Conservation (phyloP, 768 basidiomycete species). For the Auricularia heimuer region DNA sequence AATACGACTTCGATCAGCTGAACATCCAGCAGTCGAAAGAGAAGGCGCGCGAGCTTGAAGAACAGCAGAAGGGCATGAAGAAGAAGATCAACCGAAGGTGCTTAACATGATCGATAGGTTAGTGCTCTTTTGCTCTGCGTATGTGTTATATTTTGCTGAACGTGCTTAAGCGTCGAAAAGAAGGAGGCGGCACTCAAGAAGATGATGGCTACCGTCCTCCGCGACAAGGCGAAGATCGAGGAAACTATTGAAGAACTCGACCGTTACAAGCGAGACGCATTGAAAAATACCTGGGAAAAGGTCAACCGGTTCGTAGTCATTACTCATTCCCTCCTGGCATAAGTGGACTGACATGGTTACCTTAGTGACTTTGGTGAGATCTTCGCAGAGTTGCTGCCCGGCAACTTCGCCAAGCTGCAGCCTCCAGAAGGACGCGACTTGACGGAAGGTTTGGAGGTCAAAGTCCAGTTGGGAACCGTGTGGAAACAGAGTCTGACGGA, state of each 20-base stretch:
- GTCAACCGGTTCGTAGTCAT: slow-evolving; percentile 42
- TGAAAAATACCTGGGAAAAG: slow-evolving; percentile 93
- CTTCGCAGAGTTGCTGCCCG: slow-evolving; percentile 89
- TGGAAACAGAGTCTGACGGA: slow-evolving; percentile 99
- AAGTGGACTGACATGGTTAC: neutral
- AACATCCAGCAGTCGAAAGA: slow-evolving; percentile 51
- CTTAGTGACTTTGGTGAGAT: slow-evolving; percentile 89
- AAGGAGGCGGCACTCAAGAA: slow-evolving; percentile 77
- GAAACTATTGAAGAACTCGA: slow-evolving; percentile 89
- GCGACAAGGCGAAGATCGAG: slow-evolving; percentile 93
- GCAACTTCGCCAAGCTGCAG: slow-evolving; percentile 91
- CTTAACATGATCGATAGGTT: slow-evolving; percentile 94
- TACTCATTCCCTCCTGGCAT: neutral
- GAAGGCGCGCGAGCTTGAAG: slow-evolving; percentile 65
- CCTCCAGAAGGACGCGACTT: slow-evolving; percentile 90
- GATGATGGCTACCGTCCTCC: slow-evolving; percentile 78
- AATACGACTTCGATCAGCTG: slow-evolving; percentile 66
- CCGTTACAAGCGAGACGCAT: slow-evolving; percentile 84
- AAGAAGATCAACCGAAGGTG: slow-evolving; percentile 93
- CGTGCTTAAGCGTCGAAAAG: slow-evolving; percentile 71
- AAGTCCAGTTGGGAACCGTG: slow-evolving; percentile 85
- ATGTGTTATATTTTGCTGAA: neutral
- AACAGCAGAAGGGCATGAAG: slow-evolving; percentile 76
- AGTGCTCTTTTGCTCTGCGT: slow-evolving; percentile 15
- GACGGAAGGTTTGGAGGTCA: slow-evolving; percentile 93